Evolutionary conservation across 352 stramenopile genomes (phyloP).

Genomic region (Pythium dissimile): DNA sequence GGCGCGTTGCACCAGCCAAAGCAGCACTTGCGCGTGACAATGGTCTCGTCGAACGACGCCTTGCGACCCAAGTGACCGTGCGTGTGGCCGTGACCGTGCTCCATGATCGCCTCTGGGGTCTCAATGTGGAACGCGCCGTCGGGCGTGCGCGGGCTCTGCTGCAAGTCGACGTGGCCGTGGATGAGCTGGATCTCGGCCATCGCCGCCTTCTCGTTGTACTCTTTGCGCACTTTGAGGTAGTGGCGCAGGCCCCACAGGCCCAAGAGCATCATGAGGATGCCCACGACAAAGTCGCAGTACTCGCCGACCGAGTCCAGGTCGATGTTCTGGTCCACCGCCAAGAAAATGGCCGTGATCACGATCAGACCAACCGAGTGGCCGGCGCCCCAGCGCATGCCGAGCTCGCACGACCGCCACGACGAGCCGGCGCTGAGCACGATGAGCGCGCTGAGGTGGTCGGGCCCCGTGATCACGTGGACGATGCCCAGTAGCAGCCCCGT

Average conservation of each 20-base stretch:
- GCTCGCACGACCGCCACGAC: constrained; percentile 62
- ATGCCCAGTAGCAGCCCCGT: constrained; percentile 49
- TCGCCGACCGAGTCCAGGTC: constrained; percentile 37
- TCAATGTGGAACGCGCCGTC: constrained; percentile 11
- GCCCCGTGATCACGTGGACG: constrained; percentile 59
- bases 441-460: constrained; percentile 87
- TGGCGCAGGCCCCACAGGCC: constrained; percentile 38
- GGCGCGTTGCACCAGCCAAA: constrained; percentile 33
- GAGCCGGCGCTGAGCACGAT: constrained; percentile 75
- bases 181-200: constrained; percentile 28
- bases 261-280: constrained; percentile 53
- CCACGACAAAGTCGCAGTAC: constrained; percentile 58
- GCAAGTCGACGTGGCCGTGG: constrained; percentile 14
- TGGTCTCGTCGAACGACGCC: constrained; percentile 30
- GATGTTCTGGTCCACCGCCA: constrained; percentile 36
- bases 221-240: constrained; percentile 39
- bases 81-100: constrained; percentile 8
- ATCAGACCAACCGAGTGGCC: constrained; percentile 83
- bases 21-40: constrained; percentile 37
- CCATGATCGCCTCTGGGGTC: constrained; percentile 16
- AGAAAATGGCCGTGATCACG: constrained; percentile 57
- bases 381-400: constrained; percentile 83
- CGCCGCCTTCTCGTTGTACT: constrained; percentile 27
- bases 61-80: constrained; percentile 16
- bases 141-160: constrained; percentile 10